Evolutionary conservation across 176 grass and related monocot genomes (phyloP), one percentile per base, ranked within the genome.

Genomic region (Alopecurus myosuroides): DNA sequence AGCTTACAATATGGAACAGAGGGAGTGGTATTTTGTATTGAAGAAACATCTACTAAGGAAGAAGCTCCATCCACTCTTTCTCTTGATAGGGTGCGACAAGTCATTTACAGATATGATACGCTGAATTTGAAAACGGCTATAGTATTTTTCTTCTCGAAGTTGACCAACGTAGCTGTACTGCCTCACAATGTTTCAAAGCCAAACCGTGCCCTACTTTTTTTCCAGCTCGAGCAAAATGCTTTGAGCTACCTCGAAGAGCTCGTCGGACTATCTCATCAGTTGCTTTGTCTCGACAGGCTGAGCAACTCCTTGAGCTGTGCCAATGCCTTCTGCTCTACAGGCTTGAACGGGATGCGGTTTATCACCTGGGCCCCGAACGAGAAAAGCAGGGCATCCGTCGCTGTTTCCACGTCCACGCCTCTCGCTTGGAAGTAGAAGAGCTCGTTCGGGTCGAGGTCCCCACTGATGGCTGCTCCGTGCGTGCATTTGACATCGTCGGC

Each of bases 401-500:
- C 93, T 10, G 97, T 94, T 81, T 90, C 77, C 0, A 46, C 11
- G 40, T 95, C 85, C 9, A 98, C 86, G 6, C 97, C 97, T 79
- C 93, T 90, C 0, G 97, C 86, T 36, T 82, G 89, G 81, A 98
- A 98, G 70, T 95, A 98, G 86, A 95, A 95, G 35, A 98, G 93
- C 44, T 94, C 82, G 11, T 92, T 88, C 13, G 79, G 89, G 84
- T 95, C 93, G 37, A 95, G 91, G 74, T 95, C 97, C 45, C 93
- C 97, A 74, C 97, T 98, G 44, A 98, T 92, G 28, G 97, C 91
- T 78, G 97, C 97, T 74, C 97, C 97, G 82, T 98, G 97, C 23
- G 97, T 88, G 76, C 97, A 98, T 80, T 84, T 95, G n/a, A 98
- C 97, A 79, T 98, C 97, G 40, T 95, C 93, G 5, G 97, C 97